Percentiles rank a stretch among this genome's conserved stretches.
phyloP scores from a whole-genome alignment of 306 rosid species.

The Malus asiatica region DNA sequence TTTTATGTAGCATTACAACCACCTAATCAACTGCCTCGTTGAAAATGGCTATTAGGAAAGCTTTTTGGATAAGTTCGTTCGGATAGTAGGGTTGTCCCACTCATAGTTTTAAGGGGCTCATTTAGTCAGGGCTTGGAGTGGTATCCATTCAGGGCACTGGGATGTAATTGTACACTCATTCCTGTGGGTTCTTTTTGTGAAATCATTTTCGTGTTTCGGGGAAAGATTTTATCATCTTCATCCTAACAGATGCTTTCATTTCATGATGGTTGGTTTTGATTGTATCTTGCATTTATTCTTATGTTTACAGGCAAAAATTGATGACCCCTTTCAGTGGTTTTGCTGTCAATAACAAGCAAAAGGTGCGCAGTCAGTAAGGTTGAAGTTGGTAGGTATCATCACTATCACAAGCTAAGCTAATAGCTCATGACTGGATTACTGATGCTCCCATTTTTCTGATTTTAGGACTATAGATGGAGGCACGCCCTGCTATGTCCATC shows the following conservation, averaged over 20 bases:
- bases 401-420: constrained; percentile 10
- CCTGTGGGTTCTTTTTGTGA: background rate
- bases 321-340: constrained; percentile 39
- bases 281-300: constrained; percentile 5
- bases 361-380: constrained; percentile 13
- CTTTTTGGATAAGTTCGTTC: background rate
- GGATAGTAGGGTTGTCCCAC: background rate
- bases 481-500: constrained; percentile 55
- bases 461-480: constrained; percentile 64
- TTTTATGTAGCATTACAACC: background rate
- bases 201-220: background rate
- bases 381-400: constrained; percentile 38
- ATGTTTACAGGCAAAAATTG: constrained; percentile 32
- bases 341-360: constrained; percentile 25
- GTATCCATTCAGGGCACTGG: background rate
- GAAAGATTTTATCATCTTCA: constrained; percentile 14
- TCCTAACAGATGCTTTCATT: constrained; percentile 12
- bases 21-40: background rate
- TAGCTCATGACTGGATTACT: constrained; percentile 18
- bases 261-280: constrained; percentile 15
- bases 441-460: constrained; percentile 24
- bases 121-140: background rate
- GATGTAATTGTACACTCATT: background rate
- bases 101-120: background rate
- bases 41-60: background rate